Base-by-base conservation (phyloP, 1,284 basidiomycete species). In the Phenoliferia sp. region DNA sequence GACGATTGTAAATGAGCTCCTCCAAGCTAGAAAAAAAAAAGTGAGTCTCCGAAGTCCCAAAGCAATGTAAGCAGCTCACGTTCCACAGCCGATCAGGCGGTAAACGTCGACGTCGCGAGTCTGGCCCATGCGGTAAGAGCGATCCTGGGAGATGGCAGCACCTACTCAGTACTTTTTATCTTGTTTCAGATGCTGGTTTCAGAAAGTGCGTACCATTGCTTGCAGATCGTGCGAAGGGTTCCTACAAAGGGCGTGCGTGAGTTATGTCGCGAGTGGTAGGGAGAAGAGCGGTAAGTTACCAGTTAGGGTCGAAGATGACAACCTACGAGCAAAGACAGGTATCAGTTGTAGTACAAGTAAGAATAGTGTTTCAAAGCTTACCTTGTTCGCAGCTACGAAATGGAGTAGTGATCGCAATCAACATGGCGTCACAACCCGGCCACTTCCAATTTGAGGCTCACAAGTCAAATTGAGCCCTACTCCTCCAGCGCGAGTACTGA, bases 401-500 rank as follows among this genome's bases (percentile, higher is more conserved):
- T 19, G 48, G 48, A 52, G 48, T 12, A 31, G 29, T 1, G 32
- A 32, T 16, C 22, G 16, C 10, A 33, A 33, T 31, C 7, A 17
- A 1, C 3, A 1, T 10, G 17, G 31, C 29, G 55, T 33, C 4
- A 19, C 55, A 22, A 32, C 3, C n/a, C n/a, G n/a, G n/a, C n/a
- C n/a, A n/a, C n/a, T n/a, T n/a, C n/a, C n/a, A 2, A 17, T 17
- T 1, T 5, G 1, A 15, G 54, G 17, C 15, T 75, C 75, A 32
- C 72, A 68, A 3, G 75, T 77, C 44, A 78, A 55, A 65, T 76
- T 76, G 12, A 76, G 77, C 1, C 94, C 94, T 5, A 97, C 94
- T 16, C 94, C 94, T 22, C 94, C 94, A 1, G 94, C 95, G 77
- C 94, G 92, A 75, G 97, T 81, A 75, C 91, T 94, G 69, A 98